Percentiles rank a stretch among this genome's conserved stretches.
phyloP scores from a whole-genome alignment of 768 basidiomycete genomes.

The Russula griseocarnosa region DNA sequence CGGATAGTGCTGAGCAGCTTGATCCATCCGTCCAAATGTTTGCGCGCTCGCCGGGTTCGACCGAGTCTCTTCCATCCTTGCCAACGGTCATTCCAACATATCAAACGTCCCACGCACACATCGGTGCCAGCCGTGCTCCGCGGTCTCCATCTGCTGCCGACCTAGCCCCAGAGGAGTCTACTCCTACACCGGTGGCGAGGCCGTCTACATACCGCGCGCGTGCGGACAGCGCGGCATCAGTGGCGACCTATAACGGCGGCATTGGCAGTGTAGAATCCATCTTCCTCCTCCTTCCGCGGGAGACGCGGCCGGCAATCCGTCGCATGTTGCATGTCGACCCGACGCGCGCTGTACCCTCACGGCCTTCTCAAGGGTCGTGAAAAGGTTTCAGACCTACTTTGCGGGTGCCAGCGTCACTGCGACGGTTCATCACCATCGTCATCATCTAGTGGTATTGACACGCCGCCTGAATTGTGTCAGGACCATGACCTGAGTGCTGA shows the following conservation, averaged over 20 bases:
- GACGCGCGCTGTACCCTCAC: constrained; percentile 86
- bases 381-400: constrained; percentile 71
- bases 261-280: constrained; percentile 82
- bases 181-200: constrained; percentile 13
- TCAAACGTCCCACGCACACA: constrained; percentile 18
- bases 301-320: constrained; percentile 82
- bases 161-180: constrained; percentile 13
- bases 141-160: background rate
- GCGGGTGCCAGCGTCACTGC: constrained; percentile 54
- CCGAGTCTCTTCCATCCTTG: constrained; percentile 57
- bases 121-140: background rate
- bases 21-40: constrained; percentile 74
- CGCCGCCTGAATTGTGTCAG: constrained; percentile 44
- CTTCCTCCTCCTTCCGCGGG: constrained; percentile 91
- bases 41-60: constrained; percentile 71
- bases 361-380: constrained; percentile 82
- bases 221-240: constrained; percentile 37
- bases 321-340: constrained; percentile 95
- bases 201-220: constrained; percentile 28
- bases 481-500: constrained; percentile 64
- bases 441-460: constrained; percentile 40
- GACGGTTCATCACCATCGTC: constrained; percentile 23
- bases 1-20: constrained; percentile 46
- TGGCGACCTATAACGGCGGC: constrained; percentile 61
- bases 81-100: constrained; percentile 35